Evolutionary conservation across 768 basidiomycete species (phyloP).

Genomic region (Pholiota microspora): DNA sequence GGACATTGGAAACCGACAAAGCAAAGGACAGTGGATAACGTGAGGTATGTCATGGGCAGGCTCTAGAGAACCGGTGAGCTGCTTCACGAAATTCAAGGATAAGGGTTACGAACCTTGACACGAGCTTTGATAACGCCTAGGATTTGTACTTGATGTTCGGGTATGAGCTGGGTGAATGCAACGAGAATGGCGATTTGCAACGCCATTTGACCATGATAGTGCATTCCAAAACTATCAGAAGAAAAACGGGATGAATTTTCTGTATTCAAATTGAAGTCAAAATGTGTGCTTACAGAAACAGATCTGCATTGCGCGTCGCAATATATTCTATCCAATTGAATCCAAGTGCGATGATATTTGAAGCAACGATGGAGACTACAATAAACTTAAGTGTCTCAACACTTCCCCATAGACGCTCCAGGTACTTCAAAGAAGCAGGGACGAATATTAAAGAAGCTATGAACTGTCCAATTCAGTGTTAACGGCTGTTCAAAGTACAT

Average conservation of each 20-base stretch:
- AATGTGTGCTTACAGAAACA: conserved; percentile 66
- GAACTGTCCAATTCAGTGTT: conserved; percentile 50
- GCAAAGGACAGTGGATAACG: conserved; percentile 83
- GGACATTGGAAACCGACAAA: conserved; percentile 85
- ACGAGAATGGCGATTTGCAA: conserved; percentile 88
- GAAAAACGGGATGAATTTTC: conserved; percentile 5
- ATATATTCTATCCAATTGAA: conserved; percentile 88
- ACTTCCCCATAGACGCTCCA: conserved; percentile 94
- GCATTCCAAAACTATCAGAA: conserved; percentile 71
- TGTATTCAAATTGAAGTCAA: conserved; percentile 7
- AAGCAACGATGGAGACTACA: conserved; percentile 68
- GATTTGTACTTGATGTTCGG: conserved; percentile 96
- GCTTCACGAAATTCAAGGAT: not conserved
- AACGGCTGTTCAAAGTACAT: not conserved
- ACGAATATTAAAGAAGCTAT: conserved; percentile 72
- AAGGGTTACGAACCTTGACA: conserved; percentile 73
- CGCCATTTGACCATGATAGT: conserved; percentile 91
- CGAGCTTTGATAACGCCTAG: conserved; percentile 80
- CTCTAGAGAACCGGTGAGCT: conserved; percentile 43
- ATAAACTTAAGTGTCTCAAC: conserved; percentile 86
- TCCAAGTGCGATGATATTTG: conserved; percentile 86
- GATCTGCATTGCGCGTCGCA: conserved; percentile 63
- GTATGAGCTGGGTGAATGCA: conserved; percentile 96
- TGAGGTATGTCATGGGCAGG: conserved; percentile 92
- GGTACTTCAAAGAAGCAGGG: conserved; percentile 81